These are phyloP conservation scores for Conringia planisiliqua DNA, from an alignment of 345 rosid genomes.

Conservation along the genomic window DNA sequence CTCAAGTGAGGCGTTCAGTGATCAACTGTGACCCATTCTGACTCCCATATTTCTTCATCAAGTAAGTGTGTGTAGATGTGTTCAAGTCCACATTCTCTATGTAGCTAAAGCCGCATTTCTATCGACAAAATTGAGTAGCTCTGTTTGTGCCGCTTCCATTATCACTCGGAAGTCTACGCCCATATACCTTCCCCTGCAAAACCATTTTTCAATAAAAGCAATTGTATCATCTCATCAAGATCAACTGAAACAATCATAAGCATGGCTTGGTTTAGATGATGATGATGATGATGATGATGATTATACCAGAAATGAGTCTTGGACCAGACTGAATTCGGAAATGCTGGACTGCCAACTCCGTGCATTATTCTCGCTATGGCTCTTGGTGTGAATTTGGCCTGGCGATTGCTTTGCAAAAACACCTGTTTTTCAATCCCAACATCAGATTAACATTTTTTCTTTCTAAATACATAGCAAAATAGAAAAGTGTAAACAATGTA, in stretches of 20 bases:
- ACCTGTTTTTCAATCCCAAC: constrained; percentile 50
- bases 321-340: constrained; percentile 72
- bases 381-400: constrained; percentile 87
- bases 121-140: constrained; percentile 39
- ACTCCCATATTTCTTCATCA: background rate
- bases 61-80: background rate
- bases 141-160: constrained; percentile 81
- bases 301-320: constrained; percentile 91
- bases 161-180: constrained; percentile 60
- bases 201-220: background rate
- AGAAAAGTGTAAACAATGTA: background rate
- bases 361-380: constrained; percentile 93
- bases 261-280: constrained; percentile 6
- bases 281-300: background rate
- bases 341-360: constrained; percentile 91
- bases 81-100: background rate
- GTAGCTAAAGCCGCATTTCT: constrained; percentile 26
- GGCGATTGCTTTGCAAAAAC: constrained; percentile 74
- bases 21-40: background rate
- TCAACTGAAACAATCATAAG: background rate
- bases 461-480: background rate
- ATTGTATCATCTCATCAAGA: background rate
- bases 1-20: background rate
- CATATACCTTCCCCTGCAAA: constrained; percentile 75
- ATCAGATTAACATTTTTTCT: constrained; percentile 6